These are phyloP conservation scores for Penicillium italicum DNA, from an alignment of 2,329 filamentous ascomycete species.

Conservation along the genomic window DNA sequence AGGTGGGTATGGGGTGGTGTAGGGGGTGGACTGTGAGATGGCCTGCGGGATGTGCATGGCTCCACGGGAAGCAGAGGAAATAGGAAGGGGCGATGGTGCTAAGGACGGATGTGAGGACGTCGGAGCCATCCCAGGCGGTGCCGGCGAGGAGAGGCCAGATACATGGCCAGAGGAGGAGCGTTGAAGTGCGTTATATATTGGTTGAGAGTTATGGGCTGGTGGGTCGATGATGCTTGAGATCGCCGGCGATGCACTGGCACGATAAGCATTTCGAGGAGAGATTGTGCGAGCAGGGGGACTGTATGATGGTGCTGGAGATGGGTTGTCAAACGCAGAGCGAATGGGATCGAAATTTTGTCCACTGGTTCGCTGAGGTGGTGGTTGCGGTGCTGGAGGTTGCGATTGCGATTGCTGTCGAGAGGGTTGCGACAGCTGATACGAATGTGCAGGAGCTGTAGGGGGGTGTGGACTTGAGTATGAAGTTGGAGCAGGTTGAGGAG, in stretches of 20 bases:
- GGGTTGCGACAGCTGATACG: conserved; percentile 46
- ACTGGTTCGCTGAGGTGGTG: conserved; percentile 56
- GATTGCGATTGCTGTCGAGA: conserved; percentile 44
- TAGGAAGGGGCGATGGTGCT: conserved; percentile 23
- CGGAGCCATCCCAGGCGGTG: conserved; percentile 23
- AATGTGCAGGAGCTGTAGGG: conserved; percentile 50
- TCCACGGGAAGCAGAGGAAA: conserved; percentile 24
- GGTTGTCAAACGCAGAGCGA: conserved; percentile 60
- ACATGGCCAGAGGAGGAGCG: conserved; percentile 30
- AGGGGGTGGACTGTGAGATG: conserved; percentile 13
- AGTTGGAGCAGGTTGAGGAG: conserved; percentile 12
- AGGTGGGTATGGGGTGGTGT: conserved; percentile 18
- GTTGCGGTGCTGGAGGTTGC: conserved; percentile 45
- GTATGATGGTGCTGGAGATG: conserved; percentile 39
- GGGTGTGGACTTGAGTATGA: conserved; percentile 36
- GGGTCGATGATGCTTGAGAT: conserved; percentile 88
- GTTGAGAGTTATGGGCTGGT: conserved; percentile 33
- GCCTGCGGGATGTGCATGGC: conserved; percentile 17
- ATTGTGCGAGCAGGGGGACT: conserved; percentile 48
- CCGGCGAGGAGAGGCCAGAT: conserved; percentile 27
- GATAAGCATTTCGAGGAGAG: conserved; percentile 52
- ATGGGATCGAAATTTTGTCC: conserved; percentile 89
- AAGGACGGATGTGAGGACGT: conserved; percentile 24
- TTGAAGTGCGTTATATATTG: conserved; percentile 26
- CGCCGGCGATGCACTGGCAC: conserved; percentile 84